Evolutionary conservation across 2,329 filamentous ascomycete genomes (phyloP), one percentile per base, ranked within the genome.

Genomic region (Diaporthe amygdali): DNA sequence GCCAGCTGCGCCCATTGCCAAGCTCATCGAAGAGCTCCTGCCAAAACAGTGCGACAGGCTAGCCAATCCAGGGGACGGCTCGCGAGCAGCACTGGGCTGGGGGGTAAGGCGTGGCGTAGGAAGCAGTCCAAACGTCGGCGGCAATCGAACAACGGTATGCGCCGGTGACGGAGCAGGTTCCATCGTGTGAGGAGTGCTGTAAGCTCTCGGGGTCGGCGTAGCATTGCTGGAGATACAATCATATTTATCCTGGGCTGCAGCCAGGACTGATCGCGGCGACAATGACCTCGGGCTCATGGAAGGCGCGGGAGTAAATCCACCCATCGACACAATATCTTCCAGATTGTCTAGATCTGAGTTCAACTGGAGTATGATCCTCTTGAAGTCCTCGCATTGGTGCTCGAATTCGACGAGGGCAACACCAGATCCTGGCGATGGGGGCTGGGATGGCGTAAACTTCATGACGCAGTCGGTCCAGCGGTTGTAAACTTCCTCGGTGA

Each of bases 401-500:
- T 86, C 82, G 37, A 84, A 80, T 3, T 81, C 71, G 55, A 75
- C 76, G 71, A 82, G 82, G n/a, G 81, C 81, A 20, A 80, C 76
- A 25, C 82, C 82, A 51, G 71, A 68, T 20, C 87, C 88, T 2
- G 89, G 85, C 9, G 89, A 87, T 8, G 89, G 85, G 17, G 89
- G 88, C 59, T 88, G 86, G 0, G 87, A 85, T 14, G 94, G 93
- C 17, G 93, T 95, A 77, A 95, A 93, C 82, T 93, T 94, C 75
- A 97, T 85, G 67, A 98, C 94, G 74, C 98, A 92, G 74, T 97
- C 94, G 54, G 94, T 96, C 96, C 96, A 99, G 74, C 93, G 91
- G 80, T 96, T 93, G 83, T 97, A 98, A 12, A 94, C 89, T 3
- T 92, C 88, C 75, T 98, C 95, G 0, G 94, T 92, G 74, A 99